Evolutionary conservation across 176 grass and related monocot genomes (phyloP), one percentile per base, ranked within the genome.

Genomic region (Avena eriantha): DNA sequence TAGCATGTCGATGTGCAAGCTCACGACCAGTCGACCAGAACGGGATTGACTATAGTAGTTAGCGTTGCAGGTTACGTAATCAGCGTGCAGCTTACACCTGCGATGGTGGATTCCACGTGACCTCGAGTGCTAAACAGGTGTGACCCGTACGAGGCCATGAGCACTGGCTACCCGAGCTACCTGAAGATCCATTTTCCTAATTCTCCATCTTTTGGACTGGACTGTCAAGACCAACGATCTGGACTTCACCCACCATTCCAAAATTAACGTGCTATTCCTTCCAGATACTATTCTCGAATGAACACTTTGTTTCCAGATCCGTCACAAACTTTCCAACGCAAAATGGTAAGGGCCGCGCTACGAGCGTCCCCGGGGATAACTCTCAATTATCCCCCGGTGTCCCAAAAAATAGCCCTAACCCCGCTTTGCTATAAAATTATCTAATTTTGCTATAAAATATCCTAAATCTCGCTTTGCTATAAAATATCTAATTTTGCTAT

Each of bases 51-150:
- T 41, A 41, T 41, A 41, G 39, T 41, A 41, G 39, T 41, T 41
- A 41, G 39, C 39, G 39, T 41, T 41, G 39, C 39, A 41, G 39
- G 0, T 13, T 71, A 71, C 36, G 69, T 36, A 61, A 45, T 82
- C 19, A n/a, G 21, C 1, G 16, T 29, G 31, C 5, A 2, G 18
- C 2, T 61, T 47, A 76, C 79, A 82, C 34, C 2, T 87, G 79
- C 67, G 11, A 88, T 58, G 80, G 86, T 87, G 80, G 86, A 88
- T 76, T 82, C 31, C 79, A 87, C 46, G 79, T 69, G 18, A 39
- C 69, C 19, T 51, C 5, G 1, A 87, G 64, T 88, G 87, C 73
- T 71, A 61, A 88, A 83, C 86, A 88, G 73, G 50, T 71, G 86
- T 21, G 63, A 41, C 51, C 0, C 60, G 24, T 77, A 33, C 16